phyloP scores from a whole-genome alignment of 495 filamentous ascomycete genomes.

The Aspergillus nanangensis region DNA sequence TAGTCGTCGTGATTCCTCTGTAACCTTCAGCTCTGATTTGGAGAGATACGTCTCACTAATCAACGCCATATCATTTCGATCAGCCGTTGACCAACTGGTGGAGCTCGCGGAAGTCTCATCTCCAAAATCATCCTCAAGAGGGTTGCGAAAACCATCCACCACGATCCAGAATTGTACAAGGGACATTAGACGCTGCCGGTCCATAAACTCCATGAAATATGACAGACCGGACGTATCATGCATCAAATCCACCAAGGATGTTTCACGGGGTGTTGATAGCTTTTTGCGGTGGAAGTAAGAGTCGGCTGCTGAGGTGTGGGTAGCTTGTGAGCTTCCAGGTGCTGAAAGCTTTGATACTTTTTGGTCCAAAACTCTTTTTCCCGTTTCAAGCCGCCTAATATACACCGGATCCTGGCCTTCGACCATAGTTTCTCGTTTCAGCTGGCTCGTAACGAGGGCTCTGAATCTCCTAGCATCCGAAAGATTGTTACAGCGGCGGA shows the following conservation, averaged over 20 bases:
- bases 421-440: slow-evolving; percentile 77
- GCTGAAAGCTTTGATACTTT: slow-evolving; percentile 78
- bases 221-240: slow-evolving; percentile 85
- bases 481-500: slow-evolving; percentile 84
- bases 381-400: slow-evolving; percentile 82
- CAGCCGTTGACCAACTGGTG: slow-evolving; percentile 75
- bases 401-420: slow-evolving; percentile 80
- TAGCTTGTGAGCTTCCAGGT: slow-evolving; percentile 45
- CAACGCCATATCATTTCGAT: slow-evolving; percentile 80
- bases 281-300: slow-evolving; percentile 33
- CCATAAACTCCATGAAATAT: slow-evolving; percentile 99
- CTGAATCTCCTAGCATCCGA: slow-evolving; percentile 90
- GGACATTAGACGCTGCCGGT: slow-evolving; percentile 78
- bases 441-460: slow-evolving; percentile 86
- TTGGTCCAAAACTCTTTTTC: slow-evolving; percentile 85
- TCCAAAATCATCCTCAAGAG: slow-evolving; percentile 80
- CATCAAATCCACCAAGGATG: slow-evolving; percentile 74
- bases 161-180: slow-evolving; percentile 98
- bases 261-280: slow-evolving; percentile 58
- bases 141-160: slow-evolving; percentile 95
- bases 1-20: slow-evolving; percentile 57
- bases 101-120: slow-evolving; percentile 61
- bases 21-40: slow-evolving; percentile 73
- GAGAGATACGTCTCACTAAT: slow-evolving; percentile 88
- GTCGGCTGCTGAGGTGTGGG: slow-evolving; percentile 28